Conservation (phyloP, 1,284 basidiomycete genomes). For the Phylloporus sp. region DNA sequence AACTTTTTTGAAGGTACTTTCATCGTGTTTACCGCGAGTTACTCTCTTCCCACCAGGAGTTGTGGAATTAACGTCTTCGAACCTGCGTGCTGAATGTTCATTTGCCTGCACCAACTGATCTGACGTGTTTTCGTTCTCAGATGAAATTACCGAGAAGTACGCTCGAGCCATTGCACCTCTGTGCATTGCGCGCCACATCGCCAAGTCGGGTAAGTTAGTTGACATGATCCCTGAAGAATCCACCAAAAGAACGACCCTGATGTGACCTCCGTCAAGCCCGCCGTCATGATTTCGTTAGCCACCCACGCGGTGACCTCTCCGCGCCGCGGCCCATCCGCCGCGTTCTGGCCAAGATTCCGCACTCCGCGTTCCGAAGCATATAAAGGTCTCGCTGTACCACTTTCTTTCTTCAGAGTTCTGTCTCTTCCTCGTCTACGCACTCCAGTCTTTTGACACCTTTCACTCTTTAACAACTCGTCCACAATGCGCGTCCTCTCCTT, state of each 20-base stretch:
- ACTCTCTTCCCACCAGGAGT: not conserved
- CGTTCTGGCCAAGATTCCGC: not conserved
- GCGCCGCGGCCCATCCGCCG: too few species aligned
- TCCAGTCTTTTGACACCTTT: constrained; percentile 10
- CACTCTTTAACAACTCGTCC: constrained; percentile 16
- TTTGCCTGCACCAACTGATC: not conserved
- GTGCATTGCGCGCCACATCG: too few species aligned
- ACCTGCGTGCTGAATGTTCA: not conserved
- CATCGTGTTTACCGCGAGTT: not conserved
- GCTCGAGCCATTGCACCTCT: not conserved
- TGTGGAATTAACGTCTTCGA: constrained; percentile 7
- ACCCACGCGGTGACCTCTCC: not conserved
- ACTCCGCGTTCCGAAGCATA: constrained; percentile 10
- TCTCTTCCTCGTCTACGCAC: not conserved
- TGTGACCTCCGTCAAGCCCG: not conserved
- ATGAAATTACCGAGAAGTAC: not conserved
- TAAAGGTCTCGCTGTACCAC: constrained; percentile 16
- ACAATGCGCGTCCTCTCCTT: constrained; percentile 29
- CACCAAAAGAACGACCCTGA: too few species aligned
- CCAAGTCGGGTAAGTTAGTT: constrained; percentile 6
- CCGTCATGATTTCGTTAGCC: too few species aligned
- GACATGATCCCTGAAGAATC: not conserved
- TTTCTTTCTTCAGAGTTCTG: constrained; percentile 1
- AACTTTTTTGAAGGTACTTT: not conserved
- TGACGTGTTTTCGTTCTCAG: not conserved